These are phyloP conservation scores for Phallus indusiatus DNA, from an alignment of 768 basidiomycete species.

Conservation along the genomic window DNA sequence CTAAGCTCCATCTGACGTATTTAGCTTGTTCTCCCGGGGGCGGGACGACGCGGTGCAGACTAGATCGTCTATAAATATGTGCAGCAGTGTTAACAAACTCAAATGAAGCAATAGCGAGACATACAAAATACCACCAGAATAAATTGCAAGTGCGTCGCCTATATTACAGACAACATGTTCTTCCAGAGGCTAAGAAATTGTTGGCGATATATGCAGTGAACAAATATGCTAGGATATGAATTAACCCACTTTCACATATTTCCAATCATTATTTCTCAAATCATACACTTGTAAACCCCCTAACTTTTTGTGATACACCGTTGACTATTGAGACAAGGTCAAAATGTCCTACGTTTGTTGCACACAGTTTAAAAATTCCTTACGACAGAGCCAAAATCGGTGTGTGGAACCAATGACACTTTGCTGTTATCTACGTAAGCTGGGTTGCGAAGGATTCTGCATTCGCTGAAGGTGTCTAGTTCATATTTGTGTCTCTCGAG, in stretches of 20 bases:
- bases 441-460: conserved; percentile 25
- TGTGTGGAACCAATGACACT: conserved; percentile 26
- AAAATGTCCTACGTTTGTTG: neutral
- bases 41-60: conserved; percentile 56
- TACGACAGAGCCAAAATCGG: conserved; percentile 27
- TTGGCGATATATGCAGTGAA: conserved; percentile 9
- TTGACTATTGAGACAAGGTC: conserved; percentile 30
- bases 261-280: conserved; percentile 53
- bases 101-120: neutral
- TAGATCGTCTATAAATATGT: conserved; percentile 31
- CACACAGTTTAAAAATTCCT: neutral
- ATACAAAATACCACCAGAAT: conserved; percentile 50
- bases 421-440: conserved; percentile 15
- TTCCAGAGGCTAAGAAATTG: conserved; percentile 33
- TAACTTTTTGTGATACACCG: conserved; percentile 53
- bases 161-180: conserved; percentile 52
- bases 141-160: conserved; percentile 51
- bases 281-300: conserved; percentile 64
- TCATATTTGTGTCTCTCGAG: conserved; percentile 18
- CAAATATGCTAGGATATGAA: neutral
- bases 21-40: conserved; percentile 49
- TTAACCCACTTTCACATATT: conserved; percentile 46
- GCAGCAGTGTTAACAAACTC: neutral
- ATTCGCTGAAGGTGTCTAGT: conserved; percentile 23
- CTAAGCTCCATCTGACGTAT: conserved; percentile 54